phyloP scores from a whole-genome alignment of 1,284 basidiomycete genomes.

The Moniliella sp. region DNA sequence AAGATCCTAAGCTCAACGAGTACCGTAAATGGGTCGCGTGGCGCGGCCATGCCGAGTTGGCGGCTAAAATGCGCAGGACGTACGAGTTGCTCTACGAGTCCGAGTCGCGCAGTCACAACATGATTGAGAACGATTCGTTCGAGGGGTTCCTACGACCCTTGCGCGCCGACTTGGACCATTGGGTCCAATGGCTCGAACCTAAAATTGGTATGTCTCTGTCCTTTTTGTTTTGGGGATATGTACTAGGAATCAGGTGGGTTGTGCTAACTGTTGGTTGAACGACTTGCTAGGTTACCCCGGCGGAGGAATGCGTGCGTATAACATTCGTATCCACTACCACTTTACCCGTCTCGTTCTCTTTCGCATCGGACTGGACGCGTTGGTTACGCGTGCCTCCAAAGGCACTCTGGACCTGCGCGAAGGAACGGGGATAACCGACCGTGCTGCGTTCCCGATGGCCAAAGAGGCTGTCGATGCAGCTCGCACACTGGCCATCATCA shows the following conservation, averaged over 20 bases:
- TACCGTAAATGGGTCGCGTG: slow-evolving; percentile 7
- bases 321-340: slow-evolving; percentile 14
- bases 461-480: slow-evolving; percentile 13
- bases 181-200: slow-evolving; percentile 14
- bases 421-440: slow-evolving; percentile 9
- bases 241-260: too few species aligned
- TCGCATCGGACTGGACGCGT: slow-evolving; percentile 12
- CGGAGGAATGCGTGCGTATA: slow-evolving; percentile 9
- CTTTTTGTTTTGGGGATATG: neutral
- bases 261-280: too few species aligned
- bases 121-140: slow-evolving; percentile 13
- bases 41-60: slow-evolving; percentile 9
- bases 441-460: slow-evolving; percentile 14
- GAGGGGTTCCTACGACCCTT: slow-evolving; percentile 12
- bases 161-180: slow-evolving; percentile 11
- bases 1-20: neutral
- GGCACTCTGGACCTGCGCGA: neutral
- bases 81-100: slow-evolving; percentile 13
- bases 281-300: slow-evolving; percentile 4
- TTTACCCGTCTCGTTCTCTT: slow-evolving; percentile 13
- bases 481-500: slow-evolving; percentile 12
- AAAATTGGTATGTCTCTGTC: neutral
- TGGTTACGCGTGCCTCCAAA: slow-evolving; percentile 6
- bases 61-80: slow-evolving; percentile 12
- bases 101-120: slow-evolving; percentile 8